These are phyloP conservation scores for Pinus taeda DNA, from an alignment of 75 land plant genomes.

Conservation along the genomic window DNA sequence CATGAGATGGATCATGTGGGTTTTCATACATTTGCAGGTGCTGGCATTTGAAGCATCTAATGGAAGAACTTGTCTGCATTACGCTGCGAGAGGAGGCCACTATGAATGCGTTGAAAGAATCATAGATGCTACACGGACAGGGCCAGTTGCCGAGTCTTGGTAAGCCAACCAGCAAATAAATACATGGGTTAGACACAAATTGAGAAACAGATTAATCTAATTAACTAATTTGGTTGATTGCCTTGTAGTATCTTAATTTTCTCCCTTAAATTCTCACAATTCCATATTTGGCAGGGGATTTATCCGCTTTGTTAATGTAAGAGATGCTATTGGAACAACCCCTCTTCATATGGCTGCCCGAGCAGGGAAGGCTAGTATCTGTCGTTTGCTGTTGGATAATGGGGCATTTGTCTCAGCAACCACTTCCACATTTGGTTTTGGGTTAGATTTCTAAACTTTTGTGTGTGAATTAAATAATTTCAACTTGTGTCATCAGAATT, in stretches of 20 bases:
- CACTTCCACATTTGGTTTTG: slow-evolving; percentile 12
- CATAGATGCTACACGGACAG: slow-evolving; percentile 10
- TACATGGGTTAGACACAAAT: background rate
- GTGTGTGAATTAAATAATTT: background rate
- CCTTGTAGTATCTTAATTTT: background rate
- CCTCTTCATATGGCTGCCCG: slow-evolving; percentile 24
- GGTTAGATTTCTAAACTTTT: background rate
- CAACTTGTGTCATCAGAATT: background rate
- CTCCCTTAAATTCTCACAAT: background rate
- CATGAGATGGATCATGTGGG: background rate
- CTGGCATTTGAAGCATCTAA: slow-evolving; percentile 16
- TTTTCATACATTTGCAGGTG: slow-evolving; percentile 7
- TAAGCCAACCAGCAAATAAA: background rate
- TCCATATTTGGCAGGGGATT: slow-evolving; percentile 21
- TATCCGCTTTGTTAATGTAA: slow-evolving; percentile 17
- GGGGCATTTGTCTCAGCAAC: slow-evolving; percentile 26
- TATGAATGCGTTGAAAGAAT: slow-evolving; percentile 17
- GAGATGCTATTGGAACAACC: slow-evolving; percentile 19
- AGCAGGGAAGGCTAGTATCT: slow-evolving; percentile 14
- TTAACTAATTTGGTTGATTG: background rate
- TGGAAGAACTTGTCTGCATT: slow-evolving; percentile 30
- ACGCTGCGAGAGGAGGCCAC: slow-evolving; percentile 27
- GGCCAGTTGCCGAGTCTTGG: slow-evolving; percentile 23
- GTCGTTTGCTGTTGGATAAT: slow-evolving; percentile 11
- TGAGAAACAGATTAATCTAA: background rate